Conservation (phyloP, 2,329 filamentous ascomycete genomes). For the Microsporum audouinii region DNA sequence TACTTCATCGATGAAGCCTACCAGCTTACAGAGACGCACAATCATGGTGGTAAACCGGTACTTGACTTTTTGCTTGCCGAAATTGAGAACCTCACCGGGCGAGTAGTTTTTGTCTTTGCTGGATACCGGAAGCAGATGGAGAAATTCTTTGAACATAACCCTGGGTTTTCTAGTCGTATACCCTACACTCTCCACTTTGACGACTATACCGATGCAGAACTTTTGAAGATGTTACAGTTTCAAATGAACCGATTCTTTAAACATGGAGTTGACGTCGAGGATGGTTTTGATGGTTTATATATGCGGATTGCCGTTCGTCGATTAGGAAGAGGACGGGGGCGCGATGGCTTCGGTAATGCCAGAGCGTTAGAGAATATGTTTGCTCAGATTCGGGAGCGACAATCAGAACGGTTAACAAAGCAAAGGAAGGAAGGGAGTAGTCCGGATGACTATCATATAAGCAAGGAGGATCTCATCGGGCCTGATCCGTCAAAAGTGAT, state of each 20-base stretch:
- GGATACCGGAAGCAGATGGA: constrained; percentile 69
- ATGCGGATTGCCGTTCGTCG: constrained; percentile 51
- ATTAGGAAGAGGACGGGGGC: constrained; percentile 51
- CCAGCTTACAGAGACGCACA: constrained; percentile 53
- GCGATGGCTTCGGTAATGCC: constrained; percentile 62
- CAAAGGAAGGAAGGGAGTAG: constrained; percentile 34
- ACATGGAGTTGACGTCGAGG: constrained; percentile 48
- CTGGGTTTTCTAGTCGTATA: constrained; percentile 58
- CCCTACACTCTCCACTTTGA: constrained; percentile 54
- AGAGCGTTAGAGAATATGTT: constrained; percentile 54
- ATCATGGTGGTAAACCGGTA: constrained; percentile 46
- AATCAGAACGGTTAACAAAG: constrained; percentile 44
- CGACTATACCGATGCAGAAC: constrained; percentile 56
- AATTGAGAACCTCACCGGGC: constrained; percentile 59
- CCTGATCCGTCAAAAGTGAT: constrained; percentile 51
- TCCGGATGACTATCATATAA: constrained; percentile 50
- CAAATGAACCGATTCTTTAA: constrained; percentile 46
- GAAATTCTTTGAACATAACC: constrained; percentile 62
- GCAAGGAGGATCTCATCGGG: constrained; percentile 59
- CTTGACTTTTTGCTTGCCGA: constrained; percentile 62
- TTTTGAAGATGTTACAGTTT: constrained; percentile 49
- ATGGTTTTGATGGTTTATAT: constrained; percentile 49
- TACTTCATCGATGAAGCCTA: constrained; percentile 74
- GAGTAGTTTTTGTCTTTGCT: constrained; percentile 59
- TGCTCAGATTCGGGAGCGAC: constrained; percentile 44